A percentile compares a stretch with the other conserved stretches of the same genome.
Conservation (phyloP, 2,329 filamentous ascomycete genomes). For the Calonectria pauciramosa region DNA sequence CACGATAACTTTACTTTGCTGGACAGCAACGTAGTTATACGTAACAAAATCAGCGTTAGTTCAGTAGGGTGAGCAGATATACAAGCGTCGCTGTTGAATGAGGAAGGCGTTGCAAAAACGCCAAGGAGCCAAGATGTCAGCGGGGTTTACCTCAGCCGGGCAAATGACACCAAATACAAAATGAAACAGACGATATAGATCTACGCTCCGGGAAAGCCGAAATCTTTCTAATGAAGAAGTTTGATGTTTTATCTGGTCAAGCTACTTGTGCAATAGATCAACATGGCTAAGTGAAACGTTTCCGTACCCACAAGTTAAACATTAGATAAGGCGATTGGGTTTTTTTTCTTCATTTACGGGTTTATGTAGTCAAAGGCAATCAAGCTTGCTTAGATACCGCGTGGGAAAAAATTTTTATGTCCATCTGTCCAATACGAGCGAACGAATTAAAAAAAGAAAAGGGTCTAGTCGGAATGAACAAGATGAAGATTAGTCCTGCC, state of each 20-base stretch:
- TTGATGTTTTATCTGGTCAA: not conserved
- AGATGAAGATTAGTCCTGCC: not conserved
- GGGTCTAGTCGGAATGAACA: not conserved
- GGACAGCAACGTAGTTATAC: not conserved
- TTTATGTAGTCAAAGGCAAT: not conserved
- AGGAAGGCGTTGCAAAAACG: not conserved
- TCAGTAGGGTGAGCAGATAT: not conserved
- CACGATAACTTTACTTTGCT: not conserved
- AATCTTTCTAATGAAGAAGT: not conserved
- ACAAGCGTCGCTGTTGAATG: not conserved
- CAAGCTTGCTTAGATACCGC: not conserved
- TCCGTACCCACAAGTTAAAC: slow-evolving; percentile 4
- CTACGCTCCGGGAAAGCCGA: not conserved
- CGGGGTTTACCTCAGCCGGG: not conserved
- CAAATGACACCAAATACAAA: not conserved
- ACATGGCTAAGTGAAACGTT: not conserved
- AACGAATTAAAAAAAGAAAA: not conserved
- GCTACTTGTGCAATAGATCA: not conserved
- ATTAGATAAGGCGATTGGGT: slow-evolving; percentile 11
- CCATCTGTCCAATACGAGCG: not conserved
- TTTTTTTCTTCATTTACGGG: not conserved
- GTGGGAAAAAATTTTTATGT: not conserved
- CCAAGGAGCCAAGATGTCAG: not conserved
- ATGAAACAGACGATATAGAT: not conserved
- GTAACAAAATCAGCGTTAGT: not conserved